Conservation (phyloP, 306 rosid species). For the Rubus parviflorus region DNA sequence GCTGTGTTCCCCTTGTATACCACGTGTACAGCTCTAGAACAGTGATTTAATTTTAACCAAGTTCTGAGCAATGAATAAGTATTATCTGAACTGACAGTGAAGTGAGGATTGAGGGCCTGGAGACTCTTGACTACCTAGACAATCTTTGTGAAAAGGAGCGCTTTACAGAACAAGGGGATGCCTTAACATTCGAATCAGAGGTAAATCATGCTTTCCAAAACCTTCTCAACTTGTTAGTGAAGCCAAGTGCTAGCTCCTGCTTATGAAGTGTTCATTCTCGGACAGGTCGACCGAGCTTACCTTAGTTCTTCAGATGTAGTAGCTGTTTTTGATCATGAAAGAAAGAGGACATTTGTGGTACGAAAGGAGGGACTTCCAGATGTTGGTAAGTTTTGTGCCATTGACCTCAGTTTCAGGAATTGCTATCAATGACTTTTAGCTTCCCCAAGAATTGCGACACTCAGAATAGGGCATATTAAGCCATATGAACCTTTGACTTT, state of each 20-base stretch:
- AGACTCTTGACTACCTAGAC: constrained; percentile 83
- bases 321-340: constrained; percentile 85
- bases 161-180: constrained; percentile 89
- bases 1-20: neutral
- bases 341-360: constrained; percentile 61
- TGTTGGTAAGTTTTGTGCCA: constrained; percentile 48
- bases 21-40: neutral
- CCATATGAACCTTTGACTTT: neutral
- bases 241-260: neutral
- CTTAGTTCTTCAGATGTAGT: constrained; percentile 48
- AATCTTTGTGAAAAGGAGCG: constrained; percentile 64
- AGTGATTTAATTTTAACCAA: neutral
- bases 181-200: constrained; percentile 94
- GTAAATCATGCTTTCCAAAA: constrained; percentile 33
- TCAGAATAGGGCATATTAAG: neutral
- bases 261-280: constrained; percentile 5
- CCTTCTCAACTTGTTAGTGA: neutral
- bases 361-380: constrained; percentile 85
- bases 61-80: constrained; percentile 10
- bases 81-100: constrained; percentile 53
- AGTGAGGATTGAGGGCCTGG: constrained; percentile 93
- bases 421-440: neutral
- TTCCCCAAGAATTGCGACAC: neutral
- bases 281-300: constrained; percentile 88
- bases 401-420: neutral